phyloP scores from a whole-genome alignment of 2,329 filamentous ascomycete genomes.

The Phialophora macrospora region DNA sequence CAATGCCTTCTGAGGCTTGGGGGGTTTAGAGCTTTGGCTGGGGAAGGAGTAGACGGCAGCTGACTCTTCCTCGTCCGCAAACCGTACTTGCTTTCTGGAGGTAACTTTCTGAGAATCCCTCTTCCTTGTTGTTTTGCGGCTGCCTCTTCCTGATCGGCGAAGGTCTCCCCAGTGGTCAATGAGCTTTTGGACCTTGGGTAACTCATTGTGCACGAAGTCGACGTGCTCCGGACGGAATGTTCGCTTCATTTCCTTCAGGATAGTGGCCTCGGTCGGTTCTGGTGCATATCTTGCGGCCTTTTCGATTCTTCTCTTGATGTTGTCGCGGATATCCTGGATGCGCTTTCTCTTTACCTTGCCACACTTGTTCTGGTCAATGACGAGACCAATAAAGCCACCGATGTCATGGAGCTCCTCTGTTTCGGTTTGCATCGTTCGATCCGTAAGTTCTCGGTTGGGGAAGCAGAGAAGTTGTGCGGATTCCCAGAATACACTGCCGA shows the following conservation, averaged over 20 bases:
- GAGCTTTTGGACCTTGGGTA: conserved; percentile 15
- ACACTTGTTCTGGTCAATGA: conserved; percentile 25
- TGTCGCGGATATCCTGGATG: conserved; percentile 31
- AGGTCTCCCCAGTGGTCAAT: conserved; percentile 17
- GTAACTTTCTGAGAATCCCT: neutral
- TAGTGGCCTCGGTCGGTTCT: conserved; percentile 10
- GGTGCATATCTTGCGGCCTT: conserved; percentile 5
- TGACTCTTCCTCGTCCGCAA: conserved; percentile 8
- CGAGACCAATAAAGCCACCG: conserved; percentile 25
- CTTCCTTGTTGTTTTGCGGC: neutral
- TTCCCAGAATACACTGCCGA: conserved; percentile 22
- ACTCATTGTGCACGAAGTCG: conserved; percentile 16
- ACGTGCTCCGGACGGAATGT: conserved; percentile 15
- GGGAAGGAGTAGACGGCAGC: neutral
- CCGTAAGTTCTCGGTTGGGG: conserved; percentile 10
- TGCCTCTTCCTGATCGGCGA: conserved; percentile 7
- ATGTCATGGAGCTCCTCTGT: conserved; percentile 30
- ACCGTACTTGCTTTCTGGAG: conserved; percentile 20
- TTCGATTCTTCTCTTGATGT: conserved; percentile 26
- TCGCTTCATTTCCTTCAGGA: conserved; percentile 11
- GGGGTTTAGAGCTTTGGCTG: neutral
- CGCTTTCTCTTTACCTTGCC: conserved; percentile 28
- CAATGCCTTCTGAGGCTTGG: neutral
- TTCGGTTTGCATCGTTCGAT: conserved; percentile 22
- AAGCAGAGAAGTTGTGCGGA: conserved; percentile 28